phyloP scores from a whole-genome alignment of 2,329 filamentous ascomycete species.

The Ophiostoma fasciatum region DNA sequence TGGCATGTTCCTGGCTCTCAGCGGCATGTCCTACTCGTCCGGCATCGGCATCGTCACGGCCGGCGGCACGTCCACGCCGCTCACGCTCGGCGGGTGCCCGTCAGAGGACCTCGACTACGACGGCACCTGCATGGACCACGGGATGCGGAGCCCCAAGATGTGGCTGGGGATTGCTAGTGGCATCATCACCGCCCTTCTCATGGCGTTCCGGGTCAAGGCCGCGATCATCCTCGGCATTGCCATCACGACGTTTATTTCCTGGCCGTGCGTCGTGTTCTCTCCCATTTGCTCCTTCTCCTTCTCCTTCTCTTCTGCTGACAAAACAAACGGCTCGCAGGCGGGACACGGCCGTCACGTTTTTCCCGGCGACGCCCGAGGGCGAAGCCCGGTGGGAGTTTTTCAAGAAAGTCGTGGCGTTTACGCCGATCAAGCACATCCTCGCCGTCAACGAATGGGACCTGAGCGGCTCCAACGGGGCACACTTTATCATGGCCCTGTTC shows the following conservation, averaged over 20 bases:
- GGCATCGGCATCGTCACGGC: constrained; percentile 67
- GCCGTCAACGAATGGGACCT: constrained; percentile 54
- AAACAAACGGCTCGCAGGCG: neutral
- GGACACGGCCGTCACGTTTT: constrained; percentile 55
- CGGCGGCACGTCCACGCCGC: constrained; percentile 52
- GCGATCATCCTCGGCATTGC: constrained; percentile 61
- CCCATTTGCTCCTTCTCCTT: neutral
- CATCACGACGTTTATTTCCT: constrained; percentile 58
- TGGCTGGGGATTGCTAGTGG: constrained; percentile 79
- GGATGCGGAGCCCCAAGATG: constrained; percentile 27
- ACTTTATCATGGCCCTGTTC: constrained; percentile 57
- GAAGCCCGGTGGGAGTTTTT: constrained; percentile 56
- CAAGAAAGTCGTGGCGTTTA: constrained; percentile 56
- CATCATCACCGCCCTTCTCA: constrained; percentile 64
- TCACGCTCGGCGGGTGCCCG: constrained; percentile 63
- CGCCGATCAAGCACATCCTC: constrained; percentile 50
- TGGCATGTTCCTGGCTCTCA: constrained; percentile 47
- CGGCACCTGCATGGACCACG: constrained; percentile 5
- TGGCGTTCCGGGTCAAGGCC: constrained; percentile 63
- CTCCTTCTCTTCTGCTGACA: neutral
- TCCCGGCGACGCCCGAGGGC: constrained; percentile 50
- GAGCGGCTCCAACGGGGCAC: constrained; percentile 32
- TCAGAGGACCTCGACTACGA: constrained; percentile 32
- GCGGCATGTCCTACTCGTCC: constrained; percentile 58
- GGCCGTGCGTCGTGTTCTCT: constrained; percentile 44